These are phyloP conservation scores for Syzygium malaccense DNA, from an alignment of 441 rosid genomes.

Conservation along the genomic window DNA sequence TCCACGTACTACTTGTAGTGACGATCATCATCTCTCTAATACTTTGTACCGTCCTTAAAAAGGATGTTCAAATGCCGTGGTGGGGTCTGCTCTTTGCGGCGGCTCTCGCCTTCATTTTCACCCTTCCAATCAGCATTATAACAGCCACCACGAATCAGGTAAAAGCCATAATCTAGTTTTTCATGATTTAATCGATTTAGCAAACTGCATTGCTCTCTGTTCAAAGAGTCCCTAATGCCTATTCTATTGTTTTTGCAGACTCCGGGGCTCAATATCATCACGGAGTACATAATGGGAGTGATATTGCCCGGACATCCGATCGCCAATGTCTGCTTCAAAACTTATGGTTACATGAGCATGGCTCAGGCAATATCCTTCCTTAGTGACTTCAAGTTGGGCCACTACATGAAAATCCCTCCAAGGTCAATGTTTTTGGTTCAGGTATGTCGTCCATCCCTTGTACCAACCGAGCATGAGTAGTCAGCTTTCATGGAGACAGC, in stretches of 20 bases:
- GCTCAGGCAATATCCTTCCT: slow-evolving; percentile 10
- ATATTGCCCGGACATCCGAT: slow-evolving; percentile 7
- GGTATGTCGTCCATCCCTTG: background rate
- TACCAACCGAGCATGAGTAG: background rate
- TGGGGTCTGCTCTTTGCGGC: slow-evolving; percentile 8
- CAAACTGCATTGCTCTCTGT: background rate
- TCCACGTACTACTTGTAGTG: background rate
- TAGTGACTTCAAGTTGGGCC: slow-evolving; percentile 10
- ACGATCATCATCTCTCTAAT: background rate
- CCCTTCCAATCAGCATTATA: slow-evolving; percentile 13
- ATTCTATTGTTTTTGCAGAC: background rate
- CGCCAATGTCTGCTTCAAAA: slow-evolving; percentile 9
- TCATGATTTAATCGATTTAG: background rate
- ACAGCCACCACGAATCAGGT: slow-evolving; percentile 16
- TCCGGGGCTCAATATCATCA: slow-evolving; percentile 10
- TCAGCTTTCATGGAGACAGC: background rate
- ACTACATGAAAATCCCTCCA: slow-evolving; percentile 12
- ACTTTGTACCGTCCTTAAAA: background rate
- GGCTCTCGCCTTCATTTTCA: slow-evolving; percentile 8
- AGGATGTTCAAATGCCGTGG: slow-evolving; percentile 12
- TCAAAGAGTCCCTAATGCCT: background rate
- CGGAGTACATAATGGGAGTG: slow-evolving; percentile 10
- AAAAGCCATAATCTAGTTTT: background rate
- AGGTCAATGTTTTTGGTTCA: slow-evolving; percentile 10
- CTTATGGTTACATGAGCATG: slow-evolving; percentile 12